Conservation (phyloP, 2,329 filamentous ascomycete species). For the Zymoseptoria pseudotritici region DNA sequence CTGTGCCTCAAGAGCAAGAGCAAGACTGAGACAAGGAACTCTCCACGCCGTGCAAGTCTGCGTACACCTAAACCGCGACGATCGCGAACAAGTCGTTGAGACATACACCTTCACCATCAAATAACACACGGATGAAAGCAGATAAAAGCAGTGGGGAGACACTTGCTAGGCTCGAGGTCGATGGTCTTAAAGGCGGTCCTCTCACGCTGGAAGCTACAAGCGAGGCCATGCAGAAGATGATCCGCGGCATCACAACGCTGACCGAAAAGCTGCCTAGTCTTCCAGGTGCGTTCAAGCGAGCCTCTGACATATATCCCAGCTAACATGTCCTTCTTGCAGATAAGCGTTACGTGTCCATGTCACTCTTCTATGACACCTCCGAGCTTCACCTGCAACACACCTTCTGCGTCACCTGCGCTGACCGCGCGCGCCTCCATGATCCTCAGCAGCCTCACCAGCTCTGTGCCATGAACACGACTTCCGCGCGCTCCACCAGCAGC, state of each 20-base stretch:
- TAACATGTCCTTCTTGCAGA: conserved; percentile 19
- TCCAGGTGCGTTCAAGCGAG: conserved; percentile 31
- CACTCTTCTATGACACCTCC: conserved; percentile 43
- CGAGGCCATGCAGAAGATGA: conserved; percentile 36
- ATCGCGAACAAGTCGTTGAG: conserved; percentile 36
- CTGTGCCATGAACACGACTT: too few relatives aligned
- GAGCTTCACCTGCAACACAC: too few relatives aligned
- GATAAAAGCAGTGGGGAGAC: conserved; percentile 9
- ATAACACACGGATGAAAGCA: conserved; percentile 26
- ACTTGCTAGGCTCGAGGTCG: conserved; percentile 22
- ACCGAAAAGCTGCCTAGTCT: conserved; percentile 35
- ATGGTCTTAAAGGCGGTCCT: conserved; percentile 25
- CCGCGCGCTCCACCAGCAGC: too few relatives aligned
- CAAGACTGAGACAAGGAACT: conserved; percentile 32
- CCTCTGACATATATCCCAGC: not conserved
- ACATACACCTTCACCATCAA: conserved; percentile 45
- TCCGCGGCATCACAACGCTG: conserved; percentile 35
- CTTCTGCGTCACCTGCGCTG: too few relatives aligned
- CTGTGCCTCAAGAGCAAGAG: too few relatives aligned
- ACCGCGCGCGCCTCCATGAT: too few relatives aligned
- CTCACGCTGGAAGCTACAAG: conserved; percentile 36
- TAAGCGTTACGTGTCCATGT: conserved; percentile 37
- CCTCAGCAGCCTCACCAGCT: too few relatives aligned
- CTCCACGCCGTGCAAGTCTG: conserved; percentile 42
- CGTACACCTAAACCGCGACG: conserved; percentile 35